Evolutionary conservation across 805 yeast species (phyloP), one percentile per base, ranked within the genome.

Genomic region (Metschnikowia gelsemii): DNA sequence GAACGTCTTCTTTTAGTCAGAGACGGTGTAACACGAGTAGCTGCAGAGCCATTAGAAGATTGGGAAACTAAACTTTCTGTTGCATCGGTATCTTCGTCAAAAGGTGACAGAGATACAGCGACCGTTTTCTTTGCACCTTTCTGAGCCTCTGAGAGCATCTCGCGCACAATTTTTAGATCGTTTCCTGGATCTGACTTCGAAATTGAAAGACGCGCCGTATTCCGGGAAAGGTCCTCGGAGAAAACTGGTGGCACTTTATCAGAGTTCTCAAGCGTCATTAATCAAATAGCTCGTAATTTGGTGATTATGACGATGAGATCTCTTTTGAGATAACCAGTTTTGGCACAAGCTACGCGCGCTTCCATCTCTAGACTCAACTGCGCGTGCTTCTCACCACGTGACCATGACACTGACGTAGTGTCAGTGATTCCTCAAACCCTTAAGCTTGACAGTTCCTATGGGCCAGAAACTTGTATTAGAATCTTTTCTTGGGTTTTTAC

Each of bases 1-100:
- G 75, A 68, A 38, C 75, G 56, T 49, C 76, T 63, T 33, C 81
- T 57, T 25, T 58, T 63, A 35, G 40, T 24, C 11, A 26, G 16
- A 4, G 12, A 8, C 2, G 17, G 18, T 31, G 14, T 34, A 2
- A 35, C 18, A 32, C n/a, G 43, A 41, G 25, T 20, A 18, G 32
- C 20, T 34, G n/a, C 43, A 42, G 32, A 32, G 14, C 12, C 45
- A 45, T 7, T 55, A 54, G 17, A 61, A 51, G 22, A 57, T 41
- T 65, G 61, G 33, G 64, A 38, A 25, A 64, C 42, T 2, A 59
- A 62, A 12, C 58, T 65, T 14, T 39, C 57, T 38, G 21, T 38
- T 3, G 51, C 51, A 14, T 43, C 49, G 19, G 54, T 51, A 12
- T 52, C 55, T n/a, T 58, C 63, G 20, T 50, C 50, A 23, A 56